Percentiles rank a stretch among this genome's conserved stretches.
Evolutionary conservation across 2,329 filamentous ascomycete genomes (phyloP).

Genomic region (Aspergillus bombycis): DNA sequence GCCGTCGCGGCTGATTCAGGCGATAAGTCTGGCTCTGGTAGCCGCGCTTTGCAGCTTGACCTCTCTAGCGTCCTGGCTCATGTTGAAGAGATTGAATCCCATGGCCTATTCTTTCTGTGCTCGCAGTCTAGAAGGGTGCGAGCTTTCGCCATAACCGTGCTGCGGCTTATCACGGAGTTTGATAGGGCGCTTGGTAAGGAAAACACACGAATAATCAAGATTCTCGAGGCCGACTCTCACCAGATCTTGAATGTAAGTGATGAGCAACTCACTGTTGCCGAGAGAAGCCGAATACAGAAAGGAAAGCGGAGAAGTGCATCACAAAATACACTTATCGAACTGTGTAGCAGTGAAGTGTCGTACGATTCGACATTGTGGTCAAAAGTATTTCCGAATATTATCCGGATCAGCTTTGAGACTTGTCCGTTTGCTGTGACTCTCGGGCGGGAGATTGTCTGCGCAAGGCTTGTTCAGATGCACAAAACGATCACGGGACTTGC

Average conservation of each 20-base stretch:
- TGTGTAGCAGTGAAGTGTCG: constrained; percentile 92
- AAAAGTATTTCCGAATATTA: constrained; percentile 95
- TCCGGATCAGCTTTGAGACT: constrained; percentile 85
- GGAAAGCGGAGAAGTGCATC: constrained; percentile 83
- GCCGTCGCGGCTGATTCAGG: constrained; percentile 62
- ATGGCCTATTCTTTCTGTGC: constrained; percentile 95
- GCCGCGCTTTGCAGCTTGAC: constrained; percentile 76
- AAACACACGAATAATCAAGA: constrained; percentile 81
- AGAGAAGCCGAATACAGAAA: constrained; percentile 87
- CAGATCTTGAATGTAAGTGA: constrained; percentile 92
- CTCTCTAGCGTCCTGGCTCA: constrained; percentile 87
- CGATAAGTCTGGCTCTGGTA: constrained; percentile 67
- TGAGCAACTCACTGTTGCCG: constrained; percentile 78
- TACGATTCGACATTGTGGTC: constrained; percentile 97
- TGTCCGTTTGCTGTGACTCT: constrained; percentile 91
- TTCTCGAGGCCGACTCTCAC: constrained; percentile 86
- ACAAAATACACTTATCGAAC: constrained; percentile 84
- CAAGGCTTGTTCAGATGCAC: constrained; percentile 91
- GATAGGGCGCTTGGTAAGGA: constrained; percentile 84
- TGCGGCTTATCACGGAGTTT: constrained; percentile 91
- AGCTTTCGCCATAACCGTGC: constrained; percentile 86
- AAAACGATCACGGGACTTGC: constrained; percentile 77
- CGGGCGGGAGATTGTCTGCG: constrained; percentile 88
- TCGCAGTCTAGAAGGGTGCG: constrained; percentile 91
- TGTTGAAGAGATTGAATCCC: constrained; percentile 95